Base-by-base conservation (phyloP, 805 yeast species). In the Starmerella apis region DNA sequence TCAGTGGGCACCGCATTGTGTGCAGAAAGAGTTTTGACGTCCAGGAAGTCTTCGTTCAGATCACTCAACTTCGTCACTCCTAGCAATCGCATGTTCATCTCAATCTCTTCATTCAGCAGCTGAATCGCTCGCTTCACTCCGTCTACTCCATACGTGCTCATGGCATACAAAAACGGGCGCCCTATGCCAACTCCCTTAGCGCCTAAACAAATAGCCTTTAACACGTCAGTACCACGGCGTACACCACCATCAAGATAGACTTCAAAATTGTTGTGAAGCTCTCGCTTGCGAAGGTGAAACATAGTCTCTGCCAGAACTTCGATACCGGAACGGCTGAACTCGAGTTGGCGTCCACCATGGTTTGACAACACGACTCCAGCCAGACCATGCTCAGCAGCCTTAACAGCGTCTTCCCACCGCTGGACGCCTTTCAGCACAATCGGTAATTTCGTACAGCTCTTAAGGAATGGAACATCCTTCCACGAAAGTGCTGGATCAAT, bases 291-390 rank as follows among this genome's bases (percentile, higher is more conserved):
- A 18, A 66, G 61, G 19, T 62, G 62, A n/a, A 79, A 80, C 71
- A 76, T 76, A 2, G 79, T 75, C 54, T 84, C 95, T 4, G 83
- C 83, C 45, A 86, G 68, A 4, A 83, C 77, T 56, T 71, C 74
- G 31, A 86, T 71, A 1, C 88, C 83, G 0, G 94, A 78, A n/a
- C 84, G 74, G 0, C 94, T 72, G 60, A 77, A 83, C 65, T 86
- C 96, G 50, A 86, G 69, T 65, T 86, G 95, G 54, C 95, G 72
- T 37, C 95, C 95, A 53, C 95, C 95, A 66, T 86, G 95, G 63
- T 86, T 86, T 2, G 94, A 84, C 46, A 86, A 60, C 3, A 86
- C 86, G n/a, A 86, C 81, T 37, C 88, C 95, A 38, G 79, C 76
- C 25, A 76, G 74, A 3, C 92, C 92, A 58, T 74, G 67, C 56